A percentile compares a stretch with the other conserved stretches of the same genome.
phyloP scores from a whole-genome alignment of 257 asterid species.

The Solanum bukasovii region DNA sequence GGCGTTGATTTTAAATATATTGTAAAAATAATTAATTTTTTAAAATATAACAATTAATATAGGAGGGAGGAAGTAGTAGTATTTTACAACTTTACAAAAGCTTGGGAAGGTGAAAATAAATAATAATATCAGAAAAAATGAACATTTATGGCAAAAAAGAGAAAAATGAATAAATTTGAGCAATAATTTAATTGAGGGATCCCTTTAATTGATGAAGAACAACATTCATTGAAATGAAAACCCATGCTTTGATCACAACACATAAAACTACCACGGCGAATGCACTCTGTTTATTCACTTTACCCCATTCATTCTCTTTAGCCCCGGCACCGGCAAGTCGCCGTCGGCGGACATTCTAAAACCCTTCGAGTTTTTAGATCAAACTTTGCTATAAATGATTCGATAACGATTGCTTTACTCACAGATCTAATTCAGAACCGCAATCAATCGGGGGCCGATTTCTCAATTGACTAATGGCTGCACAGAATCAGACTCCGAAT shows the following conservation, averaged over 20 bases:
- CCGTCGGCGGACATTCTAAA: conserved; percentile 4
- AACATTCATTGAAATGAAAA: neutral
- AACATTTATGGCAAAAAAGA: neutral
- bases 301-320: neutral
- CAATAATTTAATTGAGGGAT: neutral
- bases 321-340: neutral
- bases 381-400: neutral
- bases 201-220: neutral
- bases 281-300: neutral
- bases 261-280: neutral
- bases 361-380: conserved; percentile 1
- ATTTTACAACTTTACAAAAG: neutral
- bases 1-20: neutral
- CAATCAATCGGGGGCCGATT: neutral
- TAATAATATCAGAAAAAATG: neutral
- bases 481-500: conserved; percentile 5
- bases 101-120: neutral
- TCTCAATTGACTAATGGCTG: conserved; percentile 5
- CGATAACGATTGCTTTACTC: neutral
- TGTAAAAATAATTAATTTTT: too few relatives aligned
- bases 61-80: too few relatives aligned
- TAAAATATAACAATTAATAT: neutral
- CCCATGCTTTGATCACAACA: neutral
- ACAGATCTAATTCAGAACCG: conserved; percentile 6
- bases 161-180: neutral